These are phyloP conservation scores for Trypanosoma grayi DNA, from an alignment of 208 protist genomes.

Conservation along the genomic window DNA sequence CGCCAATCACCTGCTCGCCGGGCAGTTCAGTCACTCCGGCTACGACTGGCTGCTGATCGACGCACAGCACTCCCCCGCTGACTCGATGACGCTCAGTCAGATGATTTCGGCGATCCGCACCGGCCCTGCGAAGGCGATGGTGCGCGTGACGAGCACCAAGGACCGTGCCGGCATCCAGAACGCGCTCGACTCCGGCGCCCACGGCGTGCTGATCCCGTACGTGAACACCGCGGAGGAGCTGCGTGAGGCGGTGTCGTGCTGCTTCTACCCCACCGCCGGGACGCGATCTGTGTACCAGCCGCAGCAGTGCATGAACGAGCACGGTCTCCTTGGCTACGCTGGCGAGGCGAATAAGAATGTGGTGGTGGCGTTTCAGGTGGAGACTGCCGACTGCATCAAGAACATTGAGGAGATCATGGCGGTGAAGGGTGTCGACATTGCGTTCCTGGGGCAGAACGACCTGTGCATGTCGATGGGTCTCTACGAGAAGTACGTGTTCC, in stretches of 20 bases:
- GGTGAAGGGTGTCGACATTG: slow-evolving; percentile 75
- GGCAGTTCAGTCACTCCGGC: slow-evolving; percentile 81
- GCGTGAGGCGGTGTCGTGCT: slow-evolving; percentile 69
- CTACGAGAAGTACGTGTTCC: slow-evolving; percentile 82
- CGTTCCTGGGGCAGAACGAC: slow-evolving; percentile 81
- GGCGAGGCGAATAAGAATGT: slow-evolving; percentile 76
- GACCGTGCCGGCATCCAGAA: slow-evolving; percentile 77
- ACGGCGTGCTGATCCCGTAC: slow-evolving; percentile 81
- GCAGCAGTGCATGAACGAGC: slow-evolving; percentile 79
- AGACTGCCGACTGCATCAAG: slow-evolving; percentile 77
- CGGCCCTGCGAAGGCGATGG: slow-evolving; percentile 60
- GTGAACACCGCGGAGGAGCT: slow-evolving; percentile 78
- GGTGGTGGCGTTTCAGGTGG: slow-evolving; percentile 76
- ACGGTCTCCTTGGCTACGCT: slow-evolving; percentile 75
- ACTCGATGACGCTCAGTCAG: slow-evolving; percentile 50
- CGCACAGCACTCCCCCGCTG: slow-evolving; percentile 66
- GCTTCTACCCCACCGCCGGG: slow-evolving; percentile 73
- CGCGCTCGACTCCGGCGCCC: slow-evolving; percentile 71
- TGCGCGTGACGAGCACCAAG: slow-evolving; percentile 67
- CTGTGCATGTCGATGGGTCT: slow-evolving; percentile 85
- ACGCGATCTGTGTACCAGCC: slow-evolving; percentile 76
- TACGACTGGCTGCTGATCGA: slow-evolving; percentile 85
- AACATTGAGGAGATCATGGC: slow-evolving; percentile 83
- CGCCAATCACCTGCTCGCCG: slow-evolving; percentile 56
- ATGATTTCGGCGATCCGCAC: slow-evolving; percentile 71